Evolutionary conservation across 2,329 filamentous ascomycete genomes (phyloP), one percentile per base, ranked within the genome.

Genomic region (Pyricularia pennisetigena): DNA sequence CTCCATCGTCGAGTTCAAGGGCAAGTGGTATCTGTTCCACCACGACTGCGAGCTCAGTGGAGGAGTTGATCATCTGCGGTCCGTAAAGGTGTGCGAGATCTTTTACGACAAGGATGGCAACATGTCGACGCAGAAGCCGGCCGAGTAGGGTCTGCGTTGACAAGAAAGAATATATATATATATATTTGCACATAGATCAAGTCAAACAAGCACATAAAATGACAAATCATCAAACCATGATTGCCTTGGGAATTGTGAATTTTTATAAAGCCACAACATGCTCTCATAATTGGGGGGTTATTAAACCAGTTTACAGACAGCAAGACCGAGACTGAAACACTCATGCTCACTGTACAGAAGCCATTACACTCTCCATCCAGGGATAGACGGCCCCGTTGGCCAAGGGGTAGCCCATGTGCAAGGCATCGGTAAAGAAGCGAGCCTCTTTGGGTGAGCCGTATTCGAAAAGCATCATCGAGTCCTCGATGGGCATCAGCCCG

Each of bases 81-180:
- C 85, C 71, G 90, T 93, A 57, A 92, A 93, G 83, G 86, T 90
- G 69, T 85, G 86, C 79, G 90, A 93, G 82, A 87, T 93, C 70
- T 87, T 88, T 59, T 92, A 93, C 76, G 86, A 91, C 75, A 80
- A 79, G 9, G 82, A 88, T 54, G 90, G 89, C 0, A 85, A 82
- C 73, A 90, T 92, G 69, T 76, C 80, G 30, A 78, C 79, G 10
- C 78, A 78, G 71, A 79, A 79, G 73, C 76, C 77, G 6, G 68
- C 74, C 68, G 74, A 72, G 59, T 66, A 35, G 28, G 35, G 12
- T 26, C 24, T 35, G 10, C 24, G 9, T 29, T 62, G 23, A 28
- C 57, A 4, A 59, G 26, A 7, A 63, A 28, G 26, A 24, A 63
- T 16, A 29, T 26, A 29, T 6, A 62, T 14, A 2, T 28, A 32